Evolutionary conservation across 441 rosid genomes (phyloP).

Genomic region (Eruca vesicaria): DNA sequence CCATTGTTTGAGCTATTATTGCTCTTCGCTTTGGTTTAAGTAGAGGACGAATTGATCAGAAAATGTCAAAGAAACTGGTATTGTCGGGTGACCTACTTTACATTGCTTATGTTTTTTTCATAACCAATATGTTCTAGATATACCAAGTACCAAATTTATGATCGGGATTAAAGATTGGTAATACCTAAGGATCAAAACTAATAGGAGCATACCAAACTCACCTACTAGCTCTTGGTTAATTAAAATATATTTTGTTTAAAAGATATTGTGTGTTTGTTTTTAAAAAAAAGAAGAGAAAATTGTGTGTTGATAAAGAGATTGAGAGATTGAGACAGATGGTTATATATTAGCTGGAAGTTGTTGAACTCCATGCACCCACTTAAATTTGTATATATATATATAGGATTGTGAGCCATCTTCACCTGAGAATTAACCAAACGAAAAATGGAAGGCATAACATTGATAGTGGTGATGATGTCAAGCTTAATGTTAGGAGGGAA

Average conservation of each 20-base stretch:
- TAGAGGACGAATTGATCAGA: constrained; percentile 19
- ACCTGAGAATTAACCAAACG: background rate
- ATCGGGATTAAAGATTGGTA: background rate
- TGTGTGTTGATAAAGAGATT: background rate
- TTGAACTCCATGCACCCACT: constrained; percentile 64
- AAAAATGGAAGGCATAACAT: constrained; percentile 39
- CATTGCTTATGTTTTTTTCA: constrained; percentile 5
- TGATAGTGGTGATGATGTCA: constrained; percentile 32
- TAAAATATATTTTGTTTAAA: background rate
- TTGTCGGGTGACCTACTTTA: constrained; percentile 31
- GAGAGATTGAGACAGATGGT: background rate
- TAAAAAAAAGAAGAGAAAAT: background rate
- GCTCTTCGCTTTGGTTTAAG: constrained; percentile 27
- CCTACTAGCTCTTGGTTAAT: constrained; percentile 17
- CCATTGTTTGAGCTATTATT: constrained; percentile 35
- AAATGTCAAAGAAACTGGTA: constrained; percentile 35
- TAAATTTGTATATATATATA: constrained; percentile 14
- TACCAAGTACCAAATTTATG: background rate
- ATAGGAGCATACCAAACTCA: constrained; percentile 28
- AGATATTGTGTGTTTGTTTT: background rate
- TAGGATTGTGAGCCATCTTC: constrained; percentile 16
- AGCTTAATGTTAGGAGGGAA: constrained; percentile 42
- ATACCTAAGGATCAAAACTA: background rate
- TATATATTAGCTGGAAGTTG: constrained; percentile 46
- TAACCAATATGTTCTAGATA: constrained; percentile 12